Evolutionary conservation across 257 asterid genomes (phyloP), one percentile per base, ranked within the genome.

Genomic region (Primulina tabacum): DNA sequence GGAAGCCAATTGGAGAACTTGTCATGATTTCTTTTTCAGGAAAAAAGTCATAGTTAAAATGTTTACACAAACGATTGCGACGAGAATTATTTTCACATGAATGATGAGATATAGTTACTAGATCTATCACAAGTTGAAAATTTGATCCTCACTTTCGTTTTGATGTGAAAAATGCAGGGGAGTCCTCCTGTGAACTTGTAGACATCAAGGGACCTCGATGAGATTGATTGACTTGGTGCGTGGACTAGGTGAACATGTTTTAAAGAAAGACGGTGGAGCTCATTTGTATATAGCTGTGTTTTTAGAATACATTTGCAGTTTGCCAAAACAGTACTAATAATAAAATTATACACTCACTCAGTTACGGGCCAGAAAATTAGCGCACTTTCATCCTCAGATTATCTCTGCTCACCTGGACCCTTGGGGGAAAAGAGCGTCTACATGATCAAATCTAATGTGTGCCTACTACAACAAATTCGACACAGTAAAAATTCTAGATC

Each of bases 171-270:
- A 12, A 29, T 12, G 69, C 85, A 90, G 97, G 95, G 91, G 78
- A 83, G 85, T 76, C 96, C 95, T 60, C 87, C 87, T 0, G 96
- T 90, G 68, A 87, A 82, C 84, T 73, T 90, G 88, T 90, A 83
- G 78, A 76, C 34, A 38, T 75, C 67, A 64, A 30, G 59, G 67
- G 47, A 18, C 26, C 26, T 24, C 26, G 26, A 24, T 24, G 26
- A 24, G 26, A 24, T 24, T 24, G 26, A 24, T 24, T 24, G 26
- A 24, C 26, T 24, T 24, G 26, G 26, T 24, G 26, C 26, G 26
- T 24, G 26, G 26, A 24, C 26, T 24, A 24, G 26, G 26, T 33
- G 60, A 70, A 58, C 73, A 38, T 33, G 40, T 28, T 56, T 69
- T 34, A 20, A 64, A 50, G 18, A 16, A 8, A 47, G 20, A 16